A percentile compares a stretch with the other conserved stretches of the same genome.
These are phyloP conservation scores for Stellera chamaejasme DNA, from an alignment of 345 rosid species.

Conservation along the genomic window DNA sequence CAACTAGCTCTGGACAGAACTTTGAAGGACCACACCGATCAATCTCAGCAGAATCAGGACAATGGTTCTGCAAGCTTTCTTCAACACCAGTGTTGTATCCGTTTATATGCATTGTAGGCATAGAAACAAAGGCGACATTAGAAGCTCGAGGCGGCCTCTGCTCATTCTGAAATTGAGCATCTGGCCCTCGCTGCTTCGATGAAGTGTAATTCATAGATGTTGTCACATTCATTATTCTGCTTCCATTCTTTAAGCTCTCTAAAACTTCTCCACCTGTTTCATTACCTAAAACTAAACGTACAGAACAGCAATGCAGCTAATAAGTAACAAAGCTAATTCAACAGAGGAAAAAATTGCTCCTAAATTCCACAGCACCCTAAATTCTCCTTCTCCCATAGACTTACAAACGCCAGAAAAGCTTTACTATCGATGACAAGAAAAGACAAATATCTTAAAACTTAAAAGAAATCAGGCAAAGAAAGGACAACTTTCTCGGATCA, in stretches of 20 bases:
- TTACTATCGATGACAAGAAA: too few relatives aligned
- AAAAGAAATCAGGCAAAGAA: too few relatives aligned
- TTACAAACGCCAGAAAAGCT: too few relatives aligned
- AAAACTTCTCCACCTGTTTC: slow-evolving; percentile 30
- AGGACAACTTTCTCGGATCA: too few relatives aligned
- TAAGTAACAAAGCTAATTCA: background rate
- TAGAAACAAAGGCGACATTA: slow-evolving; percentile 38
- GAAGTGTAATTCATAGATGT: slow-evolving; percentile 14
- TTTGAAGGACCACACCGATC: slow-evolving; percentile 27
- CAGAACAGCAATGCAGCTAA: background rate
- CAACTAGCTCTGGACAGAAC: slow-evolving; percentile 41
- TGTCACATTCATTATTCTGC: slow-evolving; percentile 21
- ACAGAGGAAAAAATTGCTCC: background rate
- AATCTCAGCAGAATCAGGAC: slow-evolving; percentile 15
- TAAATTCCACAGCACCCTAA: too few relatives aligned
- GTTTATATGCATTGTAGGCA: slow-evolving; percentile 54
- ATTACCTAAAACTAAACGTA: slow-evolving; percentile 13
- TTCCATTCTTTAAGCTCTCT: slow-evolving; percentile 21
- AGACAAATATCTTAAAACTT: too few relatives aligned
- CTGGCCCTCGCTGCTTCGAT: slow-evolving; percentile 23
- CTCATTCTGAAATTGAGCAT: slow-evolving; percentile 13
- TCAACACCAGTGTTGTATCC: slow-evolving; percentile 13
- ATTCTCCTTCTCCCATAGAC: too few relatives aligned
- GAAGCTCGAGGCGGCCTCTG: slow-evolving; percentile 24
- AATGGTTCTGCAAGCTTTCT: slow-evolving; percentile 9